Percentiles rank a stretch among this genome's conserved stretches.
Evolutionary conservation across 345 rosid genomes (phyloP).

Genomic region (Arabis alpina): DNA sequence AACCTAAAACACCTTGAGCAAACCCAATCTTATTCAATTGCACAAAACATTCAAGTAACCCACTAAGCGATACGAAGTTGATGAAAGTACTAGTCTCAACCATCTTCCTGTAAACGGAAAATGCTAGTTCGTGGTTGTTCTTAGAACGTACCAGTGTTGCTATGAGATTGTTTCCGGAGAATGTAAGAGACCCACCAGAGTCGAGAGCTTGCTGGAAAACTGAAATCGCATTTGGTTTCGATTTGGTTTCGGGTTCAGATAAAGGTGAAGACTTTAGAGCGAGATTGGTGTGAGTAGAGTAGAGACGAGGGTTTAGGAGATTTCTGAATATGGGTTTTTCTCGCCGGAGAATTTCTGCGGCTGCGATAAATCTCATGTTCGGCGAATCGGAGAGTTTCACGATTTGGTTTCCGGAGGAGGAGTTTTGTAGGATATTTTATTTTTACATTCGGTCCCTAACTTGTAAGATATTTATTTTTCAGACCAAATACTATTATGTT

Average conservation of each 20-base stretch:
- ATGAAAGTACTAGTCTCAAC: conserved; percentile 42
- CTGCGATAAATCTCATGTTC: conserved; percentile 21
- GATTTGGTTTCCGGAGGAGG: too few species aligned
- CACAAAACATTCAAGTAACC: conserved; percentile 61
- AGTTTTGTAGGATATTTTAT: too few species aligned
- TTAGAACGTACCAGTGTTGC: conserved; percentile 57
- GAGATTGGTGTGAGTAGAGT: background rate
- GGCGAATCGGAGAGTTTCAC: conserved; percentile 4
- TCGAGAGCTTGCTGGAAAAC: conserved; percentile 47
- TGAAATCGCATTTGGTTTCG: conserved; percentile 48
- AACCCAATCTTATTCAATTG: conserved; percentile 39
- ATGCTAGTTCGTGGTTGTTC: conserved; percentile 51
- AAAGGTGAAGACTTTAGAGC: conserved; percentile 27
- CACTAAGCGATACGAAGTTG: conserved; percentile 55
- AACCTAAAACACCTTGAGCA: conserved; percentile 54
- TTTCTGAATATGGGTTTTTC: conserved; percentile 9
- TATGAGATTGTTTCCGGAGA: conserved; percentile 54
- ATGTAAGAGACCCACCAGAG: conserved; percentile 44
- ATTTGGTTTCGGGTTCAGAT: conserved; percentile 45
- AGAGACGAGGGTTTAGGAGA: conserved; percentile 14
- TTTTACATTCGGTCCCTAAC: too few species aligned
- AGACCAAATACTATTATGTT: too few species aligned
- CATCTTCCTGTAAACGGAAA: conserved; percentile 55
- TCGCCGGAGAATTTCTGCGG: conserved; percentile 27
- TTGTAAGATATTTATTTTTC: too few species aligned